Conservation (phyloP, 306 rosid species). For the Corylus avellana region DNA sequence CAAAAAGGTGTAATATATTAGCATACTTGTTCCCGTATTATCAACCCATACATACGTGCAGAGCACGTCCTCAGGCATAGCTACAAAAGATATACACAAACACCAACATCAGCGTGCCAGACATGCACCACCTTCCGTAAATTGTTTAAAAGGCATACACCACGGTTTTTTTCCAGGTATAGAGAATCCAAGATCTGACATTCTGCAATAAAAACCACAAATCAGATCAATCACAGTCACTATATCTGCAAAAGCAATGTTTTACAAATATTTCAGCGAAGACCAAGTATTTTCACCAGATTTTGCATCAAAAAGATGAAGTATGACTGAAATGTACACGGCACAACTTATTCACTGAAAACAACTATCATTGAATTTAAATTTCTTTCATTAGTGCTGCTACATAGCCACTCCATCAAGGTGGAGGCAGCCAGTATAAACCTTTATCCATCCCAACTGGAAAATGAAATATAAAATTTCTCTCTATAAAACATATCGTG, state of each 20-base stretch:
- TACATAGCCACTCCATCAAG: not conserved
- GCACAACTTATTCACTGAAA: not conserved
- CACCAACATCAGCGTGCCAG: not conserved
- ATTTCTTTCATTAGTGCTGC: not conserved
- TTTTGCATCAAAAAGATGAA: not conserved
- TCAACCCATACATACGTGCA: not conserved
- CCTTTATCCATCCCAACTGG: not conserved
- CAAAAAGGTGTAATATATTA: not conserved
- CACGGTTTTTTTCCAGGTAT: not conserved
- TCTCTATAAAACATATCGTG: not conserved
- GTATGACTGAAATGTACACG: not conserved
- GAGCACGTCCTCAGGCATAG: not conserved
- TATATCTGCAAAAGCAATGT: not conserved
- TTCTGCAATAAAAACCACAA: not conserved
- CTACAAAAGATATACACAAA: not conserved
- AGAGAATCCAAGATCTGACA: not conserved
- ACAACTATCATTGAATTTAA: not conserved
- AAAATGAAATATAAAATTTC: not conserved
- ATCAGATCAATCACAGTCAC: not conserved
- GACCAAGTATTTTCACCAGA: not conserved
- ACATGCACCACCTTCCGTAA: not conserved
- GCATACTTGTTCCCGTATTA: not conserved
- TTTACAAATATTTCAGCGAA: not conserved
- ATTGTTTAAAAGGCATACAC: not conserved
- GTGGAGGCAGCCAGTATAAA: not conserved